phyloP scores from a whole-genome alignment of 2,329 filamentous ascomycete species.

The Fusarium virguliforme region DNA sequence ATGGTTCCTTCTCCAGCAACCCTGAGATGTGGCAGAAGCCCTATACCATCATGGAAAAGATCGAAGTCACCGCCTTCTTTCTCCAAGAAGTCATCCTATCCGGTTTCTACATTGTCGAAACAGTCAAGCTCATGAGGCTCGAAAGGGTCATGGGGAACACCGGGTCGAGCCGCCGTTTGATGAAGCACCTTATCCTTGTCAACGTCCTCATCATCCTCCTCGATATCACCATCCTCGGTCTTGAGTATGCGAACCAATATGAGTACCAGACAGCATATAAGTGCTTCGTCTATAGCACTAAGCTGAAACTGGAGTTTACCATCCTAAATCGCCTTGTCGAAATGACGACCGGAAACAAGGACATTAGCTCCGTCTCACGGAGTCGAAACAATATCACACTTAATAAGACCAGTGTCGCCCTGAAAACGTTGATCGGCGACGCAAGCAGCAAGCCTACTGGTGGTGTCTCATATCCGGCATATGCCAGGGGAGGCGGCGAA shows the following conservation, averaged over 20 bases:
- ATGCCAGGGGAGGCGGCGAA: slow-evolving; percentile 46
- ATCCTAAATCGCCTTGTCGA: slow-evolving; percentile 59
- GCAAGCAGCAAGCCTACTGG: slow-evolving; percentile 20
- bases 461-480: slow-evolving; percentile 45
- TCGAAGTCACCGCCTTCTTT: slow-evolving; percentile 71
- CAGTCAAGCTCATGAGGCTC: slow-evolving; percentile 64
- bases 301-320: slow-evolving; percentile 60
- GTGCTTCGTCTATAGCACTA: slow-evolving; percentile 57
- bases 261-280: slow-evolving; percentile 59
- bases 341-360: slow-evolving; percentile 50
- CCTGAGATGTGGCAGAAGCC: slow-evolving; percentile 40
- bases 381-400: slow-evolving; percentile 33
- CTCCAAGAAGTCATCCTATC: slow-evolving; percentile 70
- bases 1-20: slow-evolving; percentile 62
- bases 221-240: slow-evolving; percentile 60
- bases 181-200: slow-evolving; percentile 62
- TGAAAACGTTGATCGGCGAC: slow-evolving; percentile 44
- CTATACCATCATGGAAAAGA: slow-evolving; percentile 67
- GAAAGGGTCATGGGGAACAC: slow-evolving; percentile 54
- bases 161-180: slow-evolving; percentile 43
- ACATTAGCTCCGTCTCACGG: slow-evolving; percentile 43
- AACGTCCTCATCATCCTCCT: slow-evolving; percentile 64
- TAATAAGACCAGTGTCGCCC: slow-evolving; percentile 32
- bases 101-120: slow-evolving; percentile 68
- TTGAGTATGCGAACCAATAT: slow-evolving; percentile 58